Conservation (phyloP, 345 rosid genomes). For the Gossypium herbaceum region DNA sequence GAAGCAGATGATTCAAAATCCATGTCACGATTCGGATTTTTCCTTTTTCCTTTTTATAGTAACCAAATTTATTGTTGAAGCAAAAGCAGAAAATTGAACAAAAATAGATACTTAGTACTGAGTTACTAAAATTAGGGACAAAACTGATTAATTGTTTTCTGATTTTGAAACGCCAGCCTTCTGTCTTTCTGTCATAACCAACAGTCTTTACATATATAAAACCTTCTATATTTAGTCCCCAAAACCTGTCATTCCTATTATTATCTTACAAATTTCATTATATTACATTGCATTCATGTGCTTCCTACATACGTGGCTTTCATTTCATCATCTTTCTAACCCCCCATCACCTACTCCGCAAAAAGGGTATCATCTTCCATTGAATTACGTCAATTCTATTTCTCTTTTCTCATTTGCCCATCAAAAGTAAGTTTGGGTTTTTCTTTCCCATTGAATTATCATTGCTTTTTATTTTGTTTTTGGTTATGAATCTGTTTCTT, state of each 20-base stretch:
- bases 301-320: background rate
- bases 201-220: background rate
- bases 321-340: background rate
- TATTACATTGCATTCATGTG: background rate
- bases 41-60: no score
- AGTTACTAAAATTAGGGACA: background rate
- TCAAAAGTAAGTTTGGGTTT: constrained; percentile 9
- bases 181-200: background rate
- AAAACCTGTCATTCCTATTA: background rate
- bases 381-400: no score
- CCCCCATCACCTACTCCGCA: background rate
- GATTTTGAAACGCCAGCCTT: background rate
- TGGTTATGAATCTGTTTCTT: background rate
- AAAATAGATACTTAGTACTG: background rate
- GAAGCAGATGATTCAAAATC: no score
- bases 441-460: background rate
- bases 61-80: no score
- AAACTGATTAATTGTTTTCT: background rate
- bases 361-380: no score
- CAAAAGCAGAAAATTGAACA: background rate
- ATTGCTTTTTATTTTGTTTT: no score
- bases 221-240: background rate
- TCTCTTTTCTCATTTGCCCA: constrained; percentile 9
- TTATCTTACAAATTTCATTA: background rate
- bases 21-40: no score